Percentiles rank a stretch among this genome's conserved stretches.
phyloP scores from a whole-genome alignment of 164 flowering plant species.

The Houttuynia cordata region DNA sequence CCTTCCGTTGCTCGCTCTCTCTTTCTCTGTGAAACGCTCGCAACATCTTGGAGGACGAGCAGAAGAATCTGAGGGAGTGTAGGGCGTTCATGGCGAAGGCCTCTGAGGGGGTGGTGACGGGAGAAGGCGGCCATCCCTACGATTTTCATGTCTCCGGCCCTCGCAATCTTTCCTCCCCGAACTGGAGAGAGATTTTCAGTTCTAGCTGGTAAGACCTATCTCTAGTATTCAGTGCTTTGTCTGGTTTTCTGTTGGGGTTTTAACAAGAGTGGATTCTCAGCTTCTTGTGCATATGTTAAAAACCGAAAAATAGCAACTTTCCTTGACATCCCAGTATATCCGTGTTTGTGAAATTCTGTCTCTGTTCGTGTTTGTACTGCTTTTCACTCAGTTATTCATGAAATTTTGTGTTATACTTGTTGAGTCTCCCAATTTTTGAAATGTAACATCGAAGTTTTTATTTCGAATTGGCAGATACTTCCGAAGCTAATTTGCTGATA shows the following conservation, averaged over 20 bases:
- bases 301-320: background rate
- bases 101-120: conserved; percentile 5
- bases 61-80: conserved; percentile 5
- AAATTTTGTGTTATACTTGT: no score
- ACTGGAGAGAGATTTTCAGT: conserved; percentile 71
- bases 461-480: background rate
- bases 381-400: background rate
- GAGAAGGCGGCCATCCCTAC: conserved; percentile 41
- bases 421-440: no score
- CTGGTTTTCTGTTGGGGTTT: background rate
- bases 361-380: background rate
- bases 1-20: conserved; percentile 1
- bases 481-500: background rate
- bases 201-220: conserved; percentile 58
- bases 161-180: conserved; percentile 63
- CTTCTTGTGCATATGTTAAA: background rate
- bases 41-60: background rate
- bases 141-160: conserved; percentile 89
- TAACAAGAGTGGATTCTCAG: background rate
- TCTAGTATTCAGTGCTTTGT: background rate
- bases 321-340: background rate
- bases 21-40: background rate
- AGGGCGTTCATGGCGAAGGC: conserved; percentile 22
- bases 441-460: no score
- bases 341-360: no score